Percentiles rank a stretch among this genome's conserved stretches.
Evolutionary conservation across 768 basidiomycete species (phyloP).

Genomic region (Tephrocybe sp.): DNA sequence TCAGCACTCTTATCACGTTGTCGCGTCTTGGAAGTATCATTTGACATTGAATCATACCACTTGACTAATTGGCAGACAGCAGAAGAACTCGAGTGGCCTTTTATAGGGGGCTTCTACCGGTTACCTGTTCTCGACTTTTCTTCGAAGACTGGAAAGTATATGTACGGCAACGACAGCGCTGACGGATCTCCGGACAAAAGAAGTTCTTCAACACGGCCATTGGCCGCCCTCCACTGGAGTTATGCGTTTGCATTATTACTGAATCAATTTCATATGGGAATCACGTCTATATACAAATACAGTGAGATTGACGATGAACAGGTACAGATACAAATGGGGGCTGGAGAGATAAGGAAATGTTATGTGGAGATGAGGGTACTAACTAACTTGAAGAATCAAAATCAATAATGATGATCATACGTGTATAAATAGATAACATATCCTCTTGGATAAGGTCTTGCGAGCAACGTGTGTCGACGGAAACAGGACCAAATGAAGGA

Average conservation of each 20-base stretch:
- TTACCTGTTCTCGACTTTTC: background rate
- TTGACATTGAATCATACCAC: background rate
- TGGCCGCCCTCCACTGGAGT: too few relatives aligned
- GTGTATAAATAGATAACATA: too few relatives aligned
- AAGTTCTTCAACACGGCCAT: too few relatives aligned
- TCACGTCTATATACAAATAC: conserved; percentile 1
- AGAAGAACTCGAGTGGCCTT: background rate
- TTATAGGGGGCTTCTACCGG: background rate
- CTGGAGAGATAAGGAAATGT: conserved; percentile 12
- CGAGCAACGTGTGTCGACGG: background rate
- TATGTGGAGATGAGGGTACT: background rate
- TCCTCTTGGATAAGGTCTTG: background rate
- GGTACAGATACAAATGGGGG: conserved; percentile 7
- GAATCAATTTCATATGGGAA: too few relatives aligned
- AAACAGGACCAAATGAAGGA: background rate
- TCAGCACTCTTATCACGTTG: background rate
- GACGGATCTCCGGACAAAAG: background rate
- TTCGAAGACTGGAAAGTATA: background rate
- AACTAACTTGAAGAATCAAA: background rate
- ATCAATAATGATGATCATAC: background rate
- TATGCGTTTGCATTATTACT: too few relatives aligned
- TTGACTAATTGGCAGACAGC: background rate
- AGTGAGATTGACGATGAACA: background rate
- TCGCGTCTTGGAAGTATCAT: background rate
- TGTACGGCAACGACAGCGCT: background rate